These are phyloP conservation scores for Hanseniaspora valbyensis DNA, from an alignment of 805 yeast genomes.

Conservation along the genomic window DNA sequence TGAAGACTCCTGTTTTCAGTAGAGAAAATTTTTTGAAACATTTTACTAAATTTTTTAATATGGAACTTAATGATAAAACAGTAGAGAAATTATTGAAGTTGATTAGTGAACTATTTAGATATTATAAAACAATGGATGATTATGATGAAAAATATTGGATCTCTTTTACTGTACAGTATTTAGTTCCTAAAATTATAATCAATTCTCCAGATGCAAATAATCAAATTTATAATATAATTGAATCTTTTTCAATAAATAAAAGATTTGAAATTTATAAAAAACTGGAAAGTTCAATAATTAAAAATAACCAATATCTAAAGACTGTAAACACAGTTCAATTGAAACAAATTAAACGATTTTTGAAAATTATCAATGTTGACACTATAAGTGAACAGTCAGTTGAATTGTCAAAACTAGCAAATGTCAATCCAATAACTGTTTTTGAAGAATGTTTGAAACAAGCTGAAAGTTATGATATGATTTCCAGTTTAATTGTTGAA, in stretches of 20 bases:
- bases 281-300: slow-evolving; percentile 46
- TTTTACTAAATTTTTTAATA: background rate
- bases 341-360: slow-evolving; percentile 62
- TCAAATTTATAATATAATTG: slow-evolving; percentile 47
- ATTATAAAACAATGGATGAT: too few relatives aligned
- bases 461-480: slow-evolving; percentile 83
- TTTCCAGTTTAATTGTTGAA: slow-evolving; percentile 65
- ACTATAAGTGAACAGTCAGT: slow-evolving; percentile 65
- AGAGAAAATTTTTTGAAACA: background rate
- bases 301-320: slow-evolving; percentile 45
- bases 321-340: slow-evolving; percentile 56
- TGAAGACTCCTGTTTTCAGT: background rate
- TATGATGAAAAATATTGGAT: slow-evolving; percentile 37
- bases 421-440: slow-evolving; percentile 68
- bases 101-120: too few relatives aligned
- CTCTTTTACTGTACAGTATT: slow-evolving; percentile 48
- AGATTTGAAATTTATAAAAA: slow-evolving; percentile 78
- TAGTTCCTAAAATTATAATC: slow-evolving; percentile 52
- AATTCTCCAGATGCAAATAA: slow-evolving; percentile 50
- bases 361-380: slow-evolving; percentile 74
- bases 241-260: slow-evolving; percentile 44
- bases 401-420: slow-evolving; percentile 57
- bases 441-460: slow-evolving; percentile 62
- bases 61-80: background rate
- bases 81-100: background rate